Base-by-base conservation (phyloP, 106 monocot genomes). In the Ottelia alismoides region DNA sequence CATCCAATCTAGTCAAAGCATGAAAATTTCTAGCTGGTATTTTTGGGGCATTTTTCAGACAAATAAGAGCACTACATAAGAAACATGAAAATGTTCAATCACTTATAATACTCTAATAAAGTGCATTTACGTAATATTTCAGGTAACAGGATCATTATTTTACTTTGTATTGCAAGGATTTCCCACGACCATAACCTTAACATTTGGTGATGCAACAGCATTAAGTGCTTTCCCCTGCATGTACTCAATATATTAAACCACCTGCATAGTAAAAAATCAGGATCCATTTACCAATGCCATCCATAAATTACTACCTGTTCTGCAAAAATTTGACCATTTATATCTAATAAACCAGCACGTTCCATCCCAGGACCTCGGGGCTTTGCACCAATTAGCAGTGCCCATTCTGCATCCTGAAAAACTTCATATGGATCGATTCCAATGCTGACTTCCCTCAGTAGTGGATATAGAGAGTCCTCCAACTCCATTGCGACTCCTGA, bases 161-260 rank as follows among this genome's bases (percentile, higher is more conserved):
- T 66, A 96, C 96, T 89, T 96, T 58, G 96, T 96, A 62, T 96
- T 96, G 71, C 96, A 96, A 11, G 96, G 96, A 56, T 96, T 96
- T 7, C 96, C 96, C 12, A 89, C 85, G n/a, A 96, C 71, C 25
- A 96, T 70, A 43, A 96, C 89, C 61, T 96, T 96, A n/a, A 74
- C 84, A 72, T 75, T 85, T 31, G 55, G 73, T 30, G 96, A 96
- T 69, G 96, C 96, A 51, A 96, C 88, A 18, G 76, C 84, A 72
- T 96, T 89, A 45, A 96, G 81, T 64, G 96, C 85, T 89, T 89
- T 96, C 27, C 96, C 96, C 96, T 96, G 60, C 45, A 62, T 31
- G 50, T 55, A 57, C 23, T 7, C 46, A 46, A 18, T 10, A 50
- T 27, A 50, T 49, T n/a, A 50, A n/a, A n/a, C n/a, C n/a, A n/a